Conservation (phyloP, 2,329 filamentous ascomycete genomes). For the Colletotrichum eremochloae region DNA sequence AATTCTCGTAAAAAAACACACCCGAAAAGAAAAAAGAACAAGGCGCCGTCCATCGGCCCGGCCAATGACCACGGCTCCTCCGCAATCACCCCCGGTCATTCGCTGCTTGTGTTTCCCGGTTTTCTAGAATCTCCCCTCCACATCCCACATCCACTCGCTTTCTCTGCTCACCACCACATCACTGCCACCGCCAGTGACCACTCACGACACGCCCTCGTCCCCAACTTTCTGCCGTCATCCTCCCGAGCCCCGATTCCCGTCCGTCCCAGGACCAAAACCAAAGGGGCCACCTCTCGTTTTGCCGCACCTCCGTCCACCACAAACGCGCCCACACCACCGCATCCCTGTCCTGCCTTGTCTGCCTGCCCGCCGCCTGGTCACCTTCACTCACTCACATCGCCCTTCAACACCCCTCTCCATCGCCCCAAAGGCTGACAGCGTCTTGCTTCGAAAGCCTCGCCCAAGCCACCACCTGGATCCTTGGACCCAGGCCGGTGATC, state of each 20-base stretch:
- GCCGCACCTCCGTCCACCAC: background rate
- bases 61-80: constrained; percentile 35
- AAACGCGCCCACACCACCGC: background rate
- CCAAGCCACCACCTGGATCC: constrained; percentile 29
- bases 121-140: constrained; percentile 38
- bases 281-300: constrained; percentile 37
- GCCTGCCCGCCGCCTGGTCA: constrained; percentile 18
- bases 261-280: too few relatives aligned
- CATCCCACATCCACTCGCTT: constrained; percentile 24
- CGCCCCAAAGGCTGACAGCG: constrained; percentile 40
- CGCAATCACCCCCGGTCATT: constrained; percentile 32
- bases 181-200: constrained; percentile 10
- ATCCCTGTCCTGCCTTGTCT: constrained; percentile 18
- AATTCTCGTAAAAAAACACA: background rate
- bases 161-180: constrained; percentile 3
- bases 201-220: constrained; percentile 10
- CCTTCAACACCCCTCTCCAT: background rate
- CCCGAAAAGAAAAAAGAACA: too few relatives aligned
- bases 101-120: constrained; percentile 26
- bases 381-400: constrained; percentile 5
- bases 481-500: constrained; percentile 39
- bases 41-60: constrained; percentile 23
- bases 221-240: constrained; percentile 39
- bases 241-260: constrained; percentile 11
- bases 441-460: constrained; percentile 41